Evolutionary conservation across 768 basidiomycete genomes (phyloP).

Genomic region (Podaxis pistillaris): DNA sequence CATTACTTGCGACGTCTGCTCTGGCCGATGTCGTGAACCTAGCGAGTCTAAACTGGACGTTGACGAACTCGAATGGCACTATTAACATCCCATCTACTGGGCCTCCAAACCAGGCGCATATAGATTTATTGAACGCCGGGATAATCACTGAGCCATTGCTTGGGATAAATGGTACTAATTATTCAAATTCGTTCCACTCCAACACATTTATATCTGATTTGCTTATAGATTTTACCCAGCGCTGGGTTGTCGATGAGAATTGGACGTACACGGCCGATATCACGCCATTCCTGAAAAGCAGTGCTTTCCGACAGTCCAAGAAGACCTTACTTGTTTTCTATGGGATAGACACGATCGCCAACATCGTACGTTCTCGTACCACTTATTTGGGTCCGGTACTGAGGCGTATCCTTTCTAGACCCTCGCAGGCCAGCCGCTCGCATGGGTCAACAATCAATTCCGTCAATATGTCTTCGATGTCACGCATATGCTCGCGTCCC

Average conservation of each 20-base stretch:
- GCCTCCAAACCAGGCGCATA: slow-evolving; percentile 49
- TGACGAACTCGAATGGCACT: slow-evolving; percentile 52
- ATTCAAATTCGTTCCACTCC: neutral
- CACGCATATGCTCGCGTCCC: slow-evolving; percentile 35
- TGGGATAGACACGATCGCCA: slow-evolving; percentile 57
- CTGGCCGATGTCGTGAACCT: slow-evolving; percentile 33
- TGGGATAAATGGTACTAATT: slow-evolving; percentile 48
- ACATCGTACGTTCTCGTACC: slow-evolving; percentile 38
- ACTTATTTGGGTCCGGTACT: neutral
- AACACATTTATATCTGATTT: neutral
- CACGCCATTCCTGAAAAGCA: slow-evolving; percentile 35
- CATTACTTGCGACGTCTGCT: neutral
- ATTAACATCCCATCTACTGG: slow-evolving; percentile 50
- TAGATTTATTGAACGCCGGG: slow-evolving; percentile 51
- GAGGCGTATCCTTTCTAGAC: slow-evolving; percentile 30
- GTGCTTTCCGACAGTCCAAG: slow-evolving; percentile 21
- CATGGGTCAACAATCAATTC: slow-evolving; percentile 61
- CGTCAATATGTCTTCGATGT: slow-evolving; percentile 54
- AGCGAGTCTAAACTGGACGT: slow-evolving; percentile 48
- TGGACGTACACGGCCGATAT: slow-evolving; percentile 61
- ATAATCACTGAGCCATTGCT: slow-evolving; percentile 53
- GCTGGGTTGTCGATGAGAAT: slow-evolving; percentile 55
- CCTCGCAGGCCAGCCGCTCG: slow-evolving; percentile 47
- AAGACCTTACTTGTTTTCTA: slow-evolving; percentile 50
- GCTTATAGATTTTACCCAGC: slow-evolving; percentile 45